Evolutionary conservation across 2,329 filamentous ascomycete species (phyloP).

Genomic region (Fusarium duplospermum): DNA sequence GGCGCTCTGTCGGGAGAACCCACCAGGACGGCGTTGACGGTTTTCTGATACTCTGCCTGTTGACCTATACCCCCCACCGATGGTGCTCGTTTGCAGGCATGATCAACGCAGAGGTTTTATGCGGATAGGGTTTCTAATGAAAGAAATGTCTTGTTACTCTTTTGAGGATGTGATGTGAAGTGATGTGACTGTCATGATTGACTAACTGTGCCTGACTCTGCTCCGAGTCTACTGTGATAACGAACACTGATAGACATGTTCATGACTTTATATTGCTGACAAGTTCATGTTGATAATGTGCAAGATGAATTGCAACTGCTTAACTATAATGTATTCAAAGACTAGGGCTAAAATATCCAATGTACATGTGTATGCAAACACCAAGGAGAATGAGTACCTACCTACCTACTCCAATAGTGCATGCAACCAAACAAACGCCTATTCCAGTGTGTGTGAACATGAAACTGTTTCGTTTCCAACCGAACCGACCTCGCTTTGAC

Average conservation of each 20-base stretch:
- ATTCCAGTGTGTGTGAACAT: background rate
- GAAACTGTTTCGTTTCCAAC: background rate
- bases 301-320: background rate
- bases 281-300: background rate
- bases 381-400: background rate
- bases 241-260: background rate
- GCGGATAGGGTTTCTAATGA: constrained; percentile 51
- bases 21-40: constrained; percentile 56
- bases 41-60: constrained; percentile 55
- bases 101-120: constrained; percentile 50
- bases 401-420: background rate
- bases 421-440: constrained; percentile 6
- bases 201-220: background rate
- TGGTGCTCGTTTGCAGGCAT: constrained; percentile 51
- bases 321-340: background rate
- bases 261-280: background rate
- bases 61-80: constrained; percentile 56
- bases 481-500: background rate
- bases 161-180: background rate
- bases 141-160: constrained; percentile 45
- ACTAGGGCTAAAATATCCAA: background rate
- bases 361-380: background rate
- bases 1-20: constrained; percentile 41
- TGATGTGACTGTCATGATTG: background rate
- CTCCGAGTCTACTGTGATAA: background rate